These are phyloP conservation scores for Chlorella sp. DNA, from an alignment of 139 green algal species.

Conservation along the genomic window DNA sequence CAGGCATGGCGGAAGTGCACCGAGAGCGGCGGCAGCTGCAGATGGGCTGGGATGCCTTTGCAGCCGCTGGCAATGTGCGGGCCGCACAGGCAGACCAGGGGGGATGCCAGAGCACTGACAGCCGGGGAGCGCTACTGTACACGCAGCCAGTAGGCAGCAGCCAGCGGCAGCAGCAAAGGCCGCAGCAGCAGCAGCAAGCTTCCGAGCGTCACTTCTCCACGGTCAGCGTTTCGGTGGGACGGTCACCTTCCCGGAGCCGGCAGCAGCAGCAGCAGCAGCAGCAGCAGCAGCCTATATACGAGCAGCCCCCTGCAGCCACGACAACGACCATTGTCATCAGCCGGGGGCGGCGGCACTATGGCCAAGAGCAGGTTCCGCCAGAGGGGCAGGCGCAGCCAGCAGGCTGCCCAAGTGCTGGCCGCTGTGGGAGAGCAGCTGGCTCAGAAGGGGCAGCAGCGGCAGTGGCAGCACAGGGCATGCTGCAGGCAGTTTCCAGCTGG, in stretches of 20 bases:
- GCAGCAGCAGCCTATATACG: not conserved
- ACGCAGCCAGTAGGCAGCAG: not conserved
- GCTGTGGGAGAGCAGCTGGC: not conserved
- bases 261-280: not conserved
- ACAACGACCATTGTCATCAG: not conserved
- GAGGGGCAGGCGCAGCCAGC: not conserved
- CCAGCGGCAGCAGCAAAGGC: not conserved
- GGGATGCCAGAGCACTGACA: too few species aligned
- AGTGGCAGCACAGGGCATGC: not conserved
- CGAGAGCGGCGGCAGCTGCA: constrained; percentile 3
- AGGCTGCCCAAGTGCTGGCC: not conserved
- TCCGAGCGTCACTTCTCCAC: not conserved
- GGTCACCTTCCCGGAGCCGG: not conserved
- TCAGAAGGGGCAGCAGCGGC: not conserved
- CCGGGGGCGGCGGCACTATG: not conserved
- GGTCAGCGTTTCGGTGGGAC: not conserved
- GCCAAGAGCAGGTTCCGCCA: not conserved
- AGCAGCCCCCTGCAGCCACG: too few species aligned
- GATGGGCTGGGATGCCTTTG: not conserved
- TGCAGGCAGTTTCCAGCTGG: not conserved
- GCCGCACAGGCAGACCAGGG: not conserved
- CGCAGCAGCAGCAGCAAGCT: not conserved
- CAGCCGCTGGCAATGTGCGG: not conserved
- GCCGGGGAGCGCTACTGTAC: too few species aligned
- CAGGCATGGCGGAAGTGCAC: constrained; percentile 9